Base-by-base conservation (phyloP, 1,284 basidiomycete species). In the Vanrija sp. region DNA sequence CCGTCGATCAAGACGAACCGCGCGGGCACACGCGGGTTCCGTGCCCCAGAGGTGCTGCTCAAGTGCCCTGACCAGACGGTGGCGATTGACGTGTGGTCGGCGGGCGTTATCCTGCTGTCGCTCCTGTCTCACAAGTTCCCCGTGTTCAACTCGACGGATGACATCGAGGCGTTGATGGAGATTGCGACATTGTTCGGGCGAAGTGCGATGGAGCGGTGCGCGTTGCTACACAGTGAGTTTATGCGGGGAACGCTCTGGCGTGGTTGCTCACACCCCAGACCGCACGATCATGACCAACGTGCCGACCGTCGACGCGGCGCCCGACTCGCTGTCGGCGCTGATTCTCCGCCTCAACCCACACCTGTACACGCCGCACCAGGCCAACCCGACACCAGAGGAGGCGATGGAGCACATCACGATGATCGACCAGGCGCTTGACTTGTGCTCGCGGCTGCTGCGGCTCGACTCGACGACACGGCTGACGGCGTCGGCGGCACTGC, bases 51-150 rank as follows among this genome's bases (percentile, higher is more conserved):
- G 68, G 96, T 99, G 10, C 76, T 99, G 23, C 77, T 98, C 45
- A 99, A 98, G 75, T 99, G 95, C 65, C 85, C 86, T 19, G 88
- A 93, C 62, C 95, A 99, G 76, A 88, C 87, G 5, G 89, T 90
- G 56, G 95, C 95, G 10, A 86, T 98, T 66, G 95, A 99, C 69
- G 84, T 98, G 39, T 99, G 95, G 95, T 88, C 94, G 2, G 90
- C 85, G 1, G 95, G 95, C 1, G 86, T 88, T 68, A 96, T 98
- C 50, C 76, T 99, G 0, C 80, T 98, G 6, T 94, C 93, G 72
- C 93, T 98, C 75, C 80, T 99, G 22, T 87, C 87, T 0, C 84
- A 85, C 55, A 95, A 96, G 63, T 99, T 98, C 67, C 95, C 95
- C 0, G 77, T 98, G 20, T 95, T 98, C 78, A 90, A 94, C 68